Evolutionary conservation across 2,329 filamentous ascomycete genomes (phyloP).

Genomic region (Talaromyces pinophilus): DNA sequence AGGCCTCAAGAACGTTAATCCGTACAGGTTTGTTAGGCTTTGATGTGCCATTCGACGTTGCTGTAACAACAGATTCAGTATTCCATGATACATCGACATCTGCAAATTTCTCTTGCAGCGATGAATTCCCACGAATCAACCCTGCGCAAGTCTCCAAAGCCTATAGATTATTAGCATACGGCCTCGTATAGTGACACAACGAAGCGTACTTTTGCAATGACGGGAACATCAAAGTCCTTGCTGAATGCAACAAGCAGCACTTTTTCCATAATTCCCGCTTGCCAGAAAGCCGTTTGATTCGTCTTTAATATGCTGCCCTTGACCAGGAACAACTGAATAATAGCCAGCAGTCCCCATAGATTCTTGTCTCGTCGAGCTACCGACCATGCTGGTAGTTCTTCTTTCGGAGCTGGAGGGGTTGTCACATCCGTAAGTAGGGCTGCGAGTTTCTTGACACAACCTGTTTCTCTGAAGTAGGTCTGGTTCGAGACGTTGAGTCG

Average conservation of each 20-base stretch:
- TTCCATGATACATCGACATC: slow-evolving; percentile 70
- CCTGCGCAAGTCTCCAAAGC: slow-evolving; percentile 84
- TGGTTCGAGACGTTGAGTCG: slow-evolving; percentile 89
- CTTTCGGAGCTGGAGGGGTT: slow-evolving; percentile 55
- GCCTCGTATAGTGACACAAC: slow-evolving; percentile 5
- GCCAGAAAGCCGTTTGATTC: slow-evolving; percentile 85
- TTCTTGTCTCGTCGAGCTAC: slow-evolving; percentile 82
- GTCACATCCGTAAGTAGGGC: slow-evolving; percentile 66
- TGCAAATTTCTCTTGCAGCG: slow-evolving; percentile 84
- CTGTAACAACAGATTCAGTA: slow-evolving; percentile 28
- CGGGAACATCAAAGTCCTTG: slow-evolving; percentile 68
- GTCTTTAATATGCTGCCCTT: slow-evolving; percentile 76
- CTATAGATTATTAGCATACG: slow-evolving; percentile 42
- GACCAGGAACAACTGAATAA: slow-evolving; percentile 82
- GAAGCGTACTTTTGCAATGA: slow-evolving; percentile 71
- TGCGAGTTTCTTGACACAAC: slow-evolving; percentile 72
- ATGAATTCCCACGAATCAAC: slow-evolving; percentile 77
- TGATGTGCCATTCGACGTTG: slow-evolving; percentile 38
- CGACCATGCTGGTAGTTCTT: slow-evolving; percentile 71
- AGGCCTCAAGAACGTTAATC: slow-evolving; percentile 89
- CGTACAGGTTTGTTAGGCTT: slow-evolving; percentile 55
- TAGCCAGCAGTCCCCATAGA: slow-evolving; percentile 82
- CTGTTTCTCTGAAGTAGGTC: slow-evolving; percentile 87
- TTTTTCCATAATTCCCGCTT: slow-evolving; percentile 75
- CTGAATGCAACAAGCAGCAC: slow-evolving; percentile 82